These are phyloP conservation scores for Suhomyces pyralidae DNA, from an alignment of 805 yeast species.

Conservation along the genomic window DNA sequence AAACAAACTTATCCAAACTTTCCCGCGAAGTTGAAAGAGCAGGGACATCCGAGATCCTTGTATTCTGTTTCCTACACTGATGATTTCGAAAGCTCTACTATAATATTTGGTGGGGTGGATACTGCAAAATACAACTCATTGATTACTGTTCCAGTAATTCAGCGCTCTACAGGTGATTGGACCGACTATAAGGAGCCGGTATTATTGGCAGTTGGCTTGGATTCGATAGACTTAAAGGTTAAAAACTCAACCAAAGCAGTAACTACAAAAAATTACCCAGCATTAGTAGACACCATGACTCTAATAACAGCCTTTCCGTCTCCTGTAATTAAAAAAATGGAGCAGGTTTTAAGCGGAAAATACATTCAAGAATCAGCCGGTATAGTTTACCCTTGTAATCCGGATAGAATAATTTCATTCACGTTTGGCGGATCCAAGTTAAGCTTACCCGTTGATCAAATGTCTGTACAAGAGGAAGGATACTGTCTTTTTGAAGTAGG, in stretches of 20 bases:
- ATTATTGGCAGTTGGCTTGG: not conserved
- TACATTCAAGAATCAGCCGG: not conserved
- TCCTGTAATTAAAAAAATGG: not conserved
- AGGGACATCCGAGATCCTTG: constrained; percentile 5
- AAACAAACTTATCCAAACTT: constrained; percentile 6
- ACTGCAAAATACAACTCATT: constrained; percentile 10
- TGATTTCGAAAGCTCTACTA: not conserved
- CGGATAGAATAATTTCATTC: not conserved
- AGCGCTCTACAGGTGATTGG: not conserved
- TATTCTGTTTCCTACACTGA: constrained; percentile 14
- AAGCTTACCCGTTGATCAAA: not conserved
- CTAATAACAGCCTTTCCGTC: not conserved
- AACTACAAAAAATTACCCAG: not conserved
- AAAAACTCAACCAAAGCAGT: not conserved
- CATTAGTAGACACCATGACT: not conserved
- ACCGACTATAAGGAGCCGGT: not conserved
- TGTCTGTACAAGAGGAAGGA: not conserved
- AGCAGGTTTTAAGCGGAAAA: not conserved
- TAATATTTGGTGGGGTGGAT: constrained; percentile 23
- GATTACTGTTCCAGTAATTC: not conserved
- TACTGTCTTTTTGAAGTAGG: not conserved
- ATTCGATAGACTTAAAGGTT: not conserved
- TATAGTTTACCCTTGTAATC: not conserved
- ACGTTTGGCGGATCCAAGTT: not conserved
- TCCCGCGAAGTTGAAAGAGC: constrained; percentile 8